Base-by-base conservation (phyloP, 352 stramenopile species). In the Phytophthora pseudosyringae region DNA sequence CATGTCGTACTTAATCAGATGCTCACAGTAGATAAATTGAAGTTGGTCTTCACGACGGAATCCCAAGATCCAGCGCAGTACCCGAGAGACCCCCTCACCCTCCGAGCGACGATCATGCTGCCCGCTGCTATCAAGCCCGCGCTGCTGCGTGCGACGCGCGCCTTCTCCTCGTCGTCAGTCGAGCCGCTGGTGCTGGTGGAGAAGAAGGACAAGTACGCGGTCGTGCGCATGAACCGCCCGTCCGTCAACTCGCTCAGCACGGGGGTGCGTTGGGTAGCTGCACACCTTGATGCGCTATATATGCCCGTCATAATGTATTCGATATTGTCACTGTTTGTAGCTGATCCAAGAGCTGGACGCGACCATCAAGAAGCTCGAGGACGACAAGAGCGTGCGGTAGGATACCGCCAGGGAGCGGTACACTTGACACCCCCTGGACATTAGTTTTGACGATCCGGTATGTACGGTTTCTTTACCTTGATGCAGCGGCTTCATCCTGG, bases 181-280 rank as follows among this genome's bases (percentile, higher is more conserved):
- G 67, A 85, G 54, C 75, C 81, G 61, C 64, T 91, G 18, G 79
- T 93, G 60, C 68, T 93, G 15, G 76, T 95, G 32, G 86, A 93
- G 68, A 88, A 83, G 51, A 61, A 78, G 28, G 76, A 88, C 54
- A 84, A 83, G 57, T 91, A 90, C 62, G 86, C 86, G 11, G 70
- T 95, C 56, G 83, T 95, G 67, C 84, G 81, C 57, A 66, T 95
- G 72, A 93, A 93, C 66, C 84, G 86, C 29, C 64, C 83, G 32
- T 84, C 86, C 12, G 86, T 93, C 48, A 95, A 95, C 73, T 93
- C 83, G 52, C 76, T 95, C 59, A 95, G 86, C 77, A 83, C 75
- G 15, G 69, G 77, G 65, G 86, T 92, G 38, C 44, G 63, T 50
- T 1, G 12, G 43, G 29, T 35, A 25, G 15, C n/a, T 25, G 4